Conservation (phyloP, 2,329 filamentous ascomycete genomes). For the Cryphonectria nitschkei region DNA sequence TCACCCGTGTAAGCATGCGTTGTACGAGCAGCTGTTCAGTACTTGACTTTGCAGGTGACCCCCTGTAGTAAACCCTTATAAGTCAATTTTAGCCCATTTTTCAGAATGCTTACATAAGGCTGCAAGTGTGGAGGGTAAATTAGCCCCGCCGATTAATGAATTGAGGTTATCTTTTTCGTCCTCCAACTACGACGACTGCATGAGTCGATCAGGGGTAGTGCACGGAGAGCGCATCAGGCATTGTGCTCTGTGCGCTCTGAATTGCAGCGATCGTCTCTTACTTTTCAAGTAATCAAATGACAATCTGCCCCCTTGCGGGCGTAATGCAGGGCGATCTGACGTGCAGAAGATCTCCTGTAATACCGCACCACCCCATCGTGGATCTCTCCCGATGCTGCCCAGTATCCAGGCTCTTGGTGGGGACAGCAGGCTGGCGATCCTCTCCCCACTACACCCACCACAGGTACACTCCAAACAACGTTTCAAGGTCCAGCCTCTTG, state of each 20-base stretch:
- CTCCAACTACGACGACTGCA: background rate
- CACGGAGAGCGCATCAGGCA: background rate
- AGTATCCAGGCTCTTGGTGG: background rate
- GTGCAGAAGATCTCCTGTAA: conserved; percentile 1
- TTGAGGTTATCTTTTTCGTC: background rate
- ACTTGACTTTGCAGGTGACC: background rate
- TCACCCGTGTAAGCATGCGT: background rate
- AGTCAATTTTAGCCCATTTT: background rate
- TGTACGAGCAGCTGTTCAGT: background rate
- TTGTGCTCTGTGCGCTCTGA: background rate
- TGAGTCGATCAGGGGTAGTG: background rate
- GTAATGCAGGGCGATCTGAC: conserved; percentile 4
- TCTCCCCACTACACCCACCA: background rate
- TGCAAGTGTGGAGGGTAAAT: background rate
- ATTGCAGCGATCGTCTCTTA: background rate
- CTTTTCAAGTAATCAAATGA: background rate
- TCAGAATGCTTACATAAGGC: background rate
- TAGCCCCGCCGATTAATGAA: background rate
- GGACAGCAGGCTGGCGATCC: background rate
- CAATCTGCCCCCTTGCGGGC: background rate
- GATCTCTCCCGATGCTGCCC: background rate
- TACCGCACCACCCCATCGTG: background rate
- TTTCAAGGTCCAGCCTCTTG: background rate
- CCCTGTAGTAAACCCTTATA: background rate
- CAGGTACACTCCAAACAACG: background rate